Evolutionary conservation across 805 yeast species (phyloP).

Genomic region (Wickerhamiella australiensis): DNA sequence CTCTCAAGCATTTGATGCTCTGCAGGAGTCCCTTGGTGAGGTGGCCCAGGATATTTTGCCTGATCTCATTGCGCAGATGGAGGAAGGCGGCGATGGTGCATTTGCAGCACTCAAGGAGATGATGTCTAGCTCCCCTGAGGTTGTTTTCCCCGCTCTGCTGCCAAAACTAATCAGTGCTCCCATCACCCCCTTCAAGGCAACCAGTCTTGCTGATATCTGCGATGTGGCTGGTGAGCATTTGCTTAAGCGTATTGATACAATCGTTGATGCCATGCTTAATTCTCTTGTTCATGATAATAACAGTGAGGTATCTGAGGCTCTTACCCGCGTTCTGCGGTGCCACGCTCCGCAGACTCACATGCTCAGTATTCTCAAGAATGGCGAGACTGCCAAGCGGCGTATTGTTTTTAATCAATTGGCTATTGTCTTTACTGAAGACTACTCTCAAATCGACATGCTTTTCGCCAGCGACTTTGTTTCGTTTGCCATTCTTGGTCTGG

Average conservation of each 20-base stretch:
- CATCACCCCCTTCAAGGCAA: conserved; percentile 73
- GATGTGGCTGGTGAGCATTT: conserved; percentile 73
- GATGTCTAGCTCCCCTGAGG: conserved; percentile 79
- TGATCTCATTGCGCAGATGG: conserved; percentile 57
- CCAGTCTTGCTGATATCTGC: conserved; percentile 25
- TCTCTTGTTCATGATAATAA: conserved; percentile 33
- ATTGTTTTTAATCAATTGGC: conserved; percentile 48
- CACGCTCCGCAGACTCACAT: conserved; percentile 38
- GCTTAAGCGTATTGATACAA: conserved; percentile 56
- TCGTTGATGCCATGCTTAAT: conserved; percentile 61
- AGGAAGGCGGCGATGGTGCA: conserved; percentile 43
- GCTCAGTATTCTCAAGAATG: conserved; percentile 62
- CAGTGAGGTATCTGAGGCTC: conserved; percentile 34
- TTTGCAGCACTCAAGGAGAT: conserved; percentile 80
- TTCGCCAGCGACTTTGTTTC: conserved; percentile 67
- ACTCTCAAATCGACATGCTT: conserved; percentile 33
- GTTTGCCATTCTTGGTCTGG: conserved; percentile 57
- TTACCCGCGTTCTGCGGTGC: conserved; percentile 64
- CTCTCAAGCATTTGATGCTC: conserved; percentile 77
- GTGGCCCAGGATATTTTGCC: conserved; percentile 85
- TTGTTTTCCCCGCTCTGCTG: conserved; percentile 83
- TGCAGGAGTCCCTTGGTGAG: conserved; percentile 72
- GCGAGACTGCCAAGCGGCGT: conserved; percentile 47
- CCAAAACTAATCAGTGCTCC: conserved; percentile 78
- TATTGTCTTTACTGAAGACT: conserved; percentile 56